A percentile compares a stretch with the other conserved stretches of the same genome.
Conservation (phyloP, 2,329 filamentous ascomycete species). For the Podosphaera leucotricha region DNA sequence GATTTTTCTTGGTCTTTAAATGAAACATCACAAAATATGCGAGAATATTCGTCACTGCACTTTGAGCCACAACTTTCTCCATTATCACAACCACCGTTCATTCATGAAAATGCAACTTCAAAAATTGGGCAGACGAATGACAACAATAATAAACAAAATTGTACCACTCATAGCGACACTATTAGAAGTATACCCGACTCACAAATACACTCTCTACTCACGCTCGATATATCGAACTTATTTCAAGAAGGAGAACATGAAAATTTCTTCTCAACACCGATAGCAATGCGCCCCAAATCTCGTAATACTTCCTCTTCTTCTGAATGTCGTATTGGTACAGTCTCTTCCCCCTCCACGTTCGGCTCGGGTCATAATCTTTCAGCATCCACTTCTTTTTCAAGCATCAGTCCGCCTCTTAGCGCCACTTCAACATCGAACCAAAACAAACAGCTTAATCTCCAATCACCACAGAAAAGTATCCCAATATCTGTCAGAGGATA, state of each 20-base stretch:
- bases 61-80: neutral
- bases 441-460: neutral
- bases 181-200: neutral
- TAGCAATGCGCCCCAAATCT: neutral
- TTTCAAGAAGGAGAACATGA: neutral
- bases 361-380: neutral
- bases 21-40: neutral
- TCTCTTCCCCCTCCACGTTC: neutral
- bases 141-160: no score
- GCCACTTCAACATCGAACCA: neutral
- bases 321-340: neutral
- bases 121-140: neutral
- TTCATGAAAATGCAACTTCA: neutral
- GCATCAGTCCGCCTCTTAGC: neutral
- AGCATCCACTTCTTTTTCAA: neutral
- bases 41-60: neutral
- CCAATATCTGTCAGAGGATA: neutral
- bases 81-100: neutral
- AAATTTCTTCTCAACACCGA: neutral
- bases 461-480: neutral
- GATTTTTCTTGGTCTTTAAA: neutral
- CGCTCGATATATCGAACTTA: neutral
- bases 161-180: no score
- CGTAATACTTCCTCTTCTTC: neutral
- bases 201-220: neutral